phyloP scores from a whole-genome alignment of 2,329 filamentous ascomycete genomes.

The Pseudonectria buxi region DNA sequence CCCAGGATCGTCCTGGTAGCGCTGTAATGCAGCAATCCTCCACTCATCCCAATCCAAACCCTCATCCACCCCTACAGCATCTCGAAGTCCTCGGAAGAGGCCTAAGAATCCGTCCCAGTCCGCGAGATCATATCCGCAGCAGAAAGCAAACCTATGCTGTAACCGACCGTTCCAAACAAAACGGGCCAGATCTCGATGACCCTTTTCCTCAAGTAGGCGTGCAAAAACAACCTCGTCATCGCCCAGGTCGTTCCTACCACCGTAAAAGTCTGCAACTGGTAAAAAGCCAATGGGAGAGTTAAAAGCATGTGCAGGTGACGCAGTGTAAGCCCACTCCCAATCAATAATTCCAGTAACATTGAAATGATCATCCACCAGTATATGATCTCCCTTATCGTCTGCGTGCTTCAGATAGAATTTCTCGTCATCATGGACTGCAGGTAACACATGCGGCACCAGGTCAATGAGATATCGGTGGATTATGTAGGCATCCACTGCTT shows the following conservation, averaged over 20 bases:
- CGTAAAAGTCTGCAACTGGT: constrained; percentile 35
- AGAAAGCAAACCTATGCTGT: constrained; percentile 34
- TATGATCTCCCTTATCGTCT: constrained; percentile 41
- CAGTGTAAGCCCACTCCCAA: constrained; percentile 33
- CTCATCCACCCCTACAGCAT: constrained; percentile 25
- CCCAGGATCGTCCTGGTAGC: constrained; percentile 24
- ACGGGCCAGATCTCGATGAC: constrained; percentile 27
- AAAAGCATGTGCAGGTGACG: constrained; percentile 31
- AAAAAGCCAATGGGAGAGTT: constrained; percentile 35
- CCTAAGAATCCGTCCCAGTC: constrained; percentile 38
- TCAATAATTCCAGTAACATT: constrained; percentile 44
- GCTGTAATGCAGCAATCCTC: constrained; percentile 28
- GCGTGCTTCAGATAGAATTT: constrained; percentile 36
- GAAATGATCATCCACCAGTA: constrained; percentile 38
- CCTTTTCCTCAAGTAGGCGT: constrained; percentile 24
- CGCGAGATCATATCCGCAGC: constrained; percentile 33
- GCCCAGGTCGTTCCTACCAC: constrained; percentile 26
- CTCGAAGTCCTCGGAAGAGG: constrained; percentile 33
- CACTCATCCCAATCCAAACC: constrained; percentile 32
- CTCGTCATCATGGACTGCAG: constrained; percentile 16
- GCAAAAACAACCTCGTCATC: constrained; percentile 34
- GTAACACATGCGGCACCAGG: constrained; percentile 20
- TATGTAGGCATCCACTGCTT: constrained; percentile 31
- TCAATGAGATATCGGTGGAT: constrained; percentile 37
- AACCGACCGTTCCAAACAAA: constrained; percentile 31